Evolutionary conservation across 805 yeast genomes (phyloP), one percentile per base, ranked within the genome.

Genomic region (Pichia exigua): DNA sequence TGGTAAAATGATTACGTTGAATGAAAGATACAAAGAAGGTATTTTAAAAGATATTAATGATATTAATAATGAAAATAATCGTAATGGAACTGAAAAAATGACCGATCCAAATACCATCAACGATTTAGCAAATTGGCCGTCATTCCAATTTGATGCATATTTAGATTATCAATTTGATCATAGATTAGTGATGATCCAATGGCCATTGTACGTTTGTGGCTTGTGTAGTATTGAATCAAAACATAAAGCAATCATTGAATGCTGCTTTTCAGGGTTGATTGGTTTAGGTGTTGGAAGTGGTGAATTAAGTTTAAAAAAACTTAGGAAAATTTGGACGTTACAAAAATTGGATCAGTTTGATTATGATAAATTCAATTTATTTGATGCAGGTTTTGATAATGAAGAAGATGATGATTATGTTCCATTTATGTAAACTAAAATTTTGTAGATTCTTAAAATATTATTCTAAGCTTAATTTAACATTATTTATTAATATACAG

Each of bases 141-240:
- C 38, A 15, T 51, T 66, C 11, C 55, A 62, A 24, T 63, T 63
- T 44, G 66, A 64, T 27, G 59, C 59, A 44, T 68, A 60, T 43
- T 44, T 69, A 12, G 57, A 57, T 47, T 65, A 65, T 54, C 66
- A 65, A 47, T 62, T 68, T 30, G 72, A 69, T 54, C 62, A 64
- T 47, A 55, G 73, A 38, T 42, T 68, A 22, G 68, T 66, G 11
- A 68, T 69, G 73, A 58, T 68, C 20, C 72, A 66, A 45, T 69
- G 72, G 72, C 71, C 72, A 2, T 53, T 69, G 28, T 62, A 63
- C 26, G 60, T 67, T 9, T 65, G 69, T 52, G 72, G 72, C 1
- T 53, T 68, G 21, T 68, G 71, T 54, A 61, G 69, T 46, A 53
- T 61, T 22, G 52, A 51, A 12, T 61, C 68, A 3, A 55, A 56